Evolutionary conservation across 2,329 filamentous ascomycete genomes (phyloP), one percentile per base, ranked within the genome.

Genomic region (Ceratocystis ficicola): DNA sequence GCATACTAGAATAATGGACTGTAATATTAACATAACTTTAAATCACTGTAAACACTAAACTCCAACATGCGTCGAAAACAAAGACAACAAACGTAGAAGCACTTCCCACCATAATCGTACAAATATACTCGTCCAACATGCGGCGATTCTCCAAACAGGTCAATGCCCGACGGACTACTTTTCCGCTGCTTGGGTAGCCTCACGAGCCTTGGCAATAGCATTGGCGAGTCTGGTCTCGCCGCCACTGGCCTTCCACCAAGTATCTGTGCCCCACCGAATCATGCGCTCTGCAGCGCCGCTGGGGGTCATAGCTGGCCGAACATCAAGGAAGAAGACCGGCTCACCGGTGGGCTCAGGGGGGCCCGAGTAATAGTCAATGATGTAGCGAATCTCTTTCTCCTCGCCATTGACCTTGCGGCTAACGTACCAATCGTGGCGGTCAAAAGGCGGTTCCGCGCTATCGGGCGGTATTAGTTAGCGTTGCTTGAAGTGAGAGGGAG

Each of bases 381-480:
- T 85, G 74, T 99, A 99, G 72, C 94, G 85, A 59, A 96, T 80
- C 78, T 96, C 87, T 73, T 86, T 87, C 71, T 79, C 80, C 67
- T 86, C 74, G 32, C 89, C 89, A 65, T 86, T 80, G 62, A 82
- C 76, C 44, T 87, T 82, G 69, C 94, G 83, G 69, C 89, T 83
- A 52, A 99, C 89, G 73, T 87, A 97, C 94, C 94, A 99, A 74
- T 99, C 94, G 74, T 99, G 94, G 68, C 94, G 85, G 76, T 99
- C 94, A 72, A 99, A 99, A 1, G 94, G 94, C 10, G 90, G 88
- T 64, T 90, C 87, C 6, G 87, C 86, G 4, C 87, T 90, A 44
- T 32, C 69, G 36, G 57, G n/a, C 36, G 12, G 36, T 65, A n/a
- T 28, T 3, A 2, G 55, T 59, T 59, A 59, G 55, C 6, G 28